Evolutionary conservation across 2,329 filamentous ascomycete genomes (phyloP), one percentile per base, ranked within the genome.

Genomic region (Grosmannia serpens): DNA sequence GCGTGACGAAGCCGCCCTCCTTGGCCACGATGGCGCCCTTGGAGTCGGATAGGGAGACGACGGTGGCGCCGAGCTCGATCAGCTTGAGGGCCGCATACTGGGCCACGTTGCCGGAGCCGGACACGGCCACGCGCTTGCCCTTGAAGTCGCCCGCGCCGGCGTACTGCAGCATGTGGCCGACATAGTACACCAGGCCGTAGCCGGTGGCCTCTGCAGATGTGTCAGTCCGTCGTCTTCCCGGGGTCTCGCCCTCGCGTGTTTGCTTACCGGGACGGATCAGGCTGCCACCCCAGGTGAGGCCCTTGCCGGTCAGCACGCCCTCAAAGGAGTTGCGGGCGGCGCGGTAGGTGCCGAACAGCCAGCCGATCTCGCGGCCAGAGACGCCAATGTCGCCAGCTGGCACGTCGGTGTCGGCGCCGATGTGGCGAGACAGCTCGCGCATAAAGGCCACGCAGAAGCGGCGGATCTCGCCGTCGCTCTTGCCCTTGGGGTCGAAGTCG

Each of bases 401-500:
- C 29, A 99, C 91, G 71, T 97, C 94, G 53, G 90, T 96, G 74
- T 96, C 88, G 65, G 90, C 90, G 67, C 94, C 91, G 71, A 97
- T 97, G 83, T 97, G 91, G 77, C 89, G 91, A 79, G 82, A 88
- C 63, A 99, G 84, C 80, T 96, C 89, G 67, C 85, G 86, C 94
- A 97, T 97, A 81, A 97, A 99, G 61, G 91, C 77, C 65, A 88
- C 85, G 79, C 92, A 97, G 83, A 99, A 97, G 71, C 89, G 89
- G 70, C 94, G 89, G 77, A 97, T 97, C 83, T 97, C 94, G 73
- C 85, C 88, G 77, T 99, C 91, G 58, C 87, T 88, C 84, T 96
- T 97, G 79, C 91, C 91, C 84, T 97, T 99, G 74, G 94, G 94
- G 77, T 97, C 91, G 74, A 99, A 97, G 80, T 97, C 94, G 73